A percentile compares a stretch with the other conserved stretches of the same genome.
These are phyloP conservation scores for Nakaseomyces kungkrabaensis DNA, from an alignment of 1,139 yeast species.

Conservation along the genomic window DNA sequence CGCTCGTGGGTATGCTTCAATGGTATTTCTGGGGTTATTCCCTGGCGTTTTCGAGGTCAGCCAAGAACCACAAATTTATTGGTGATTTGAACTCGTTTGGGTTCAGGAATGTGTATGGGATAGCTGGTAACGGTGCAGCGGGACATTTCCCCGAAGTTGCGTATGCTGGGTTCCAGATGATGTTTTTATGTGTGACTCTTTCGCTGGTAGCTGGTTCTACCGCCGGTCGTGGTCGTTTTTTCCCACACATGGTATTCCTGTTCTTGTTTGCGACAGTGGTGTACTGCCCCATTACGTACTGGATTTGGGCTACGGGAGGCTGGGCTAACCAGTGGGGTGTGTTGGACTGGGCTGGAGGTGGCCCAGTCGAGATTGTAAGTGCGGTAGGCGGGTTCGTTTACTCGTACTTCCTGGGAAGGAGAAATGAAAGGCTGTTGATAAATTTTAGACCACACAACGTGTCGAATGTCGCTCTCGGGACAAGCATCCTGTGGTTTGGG, in stretches of 20 bases:
- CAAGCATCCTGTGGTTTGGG: constrained; percentile 65
- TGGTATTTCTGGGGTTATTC: constrained; percentile 99
- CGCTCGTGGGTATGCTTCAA: constrained; percentile 75
- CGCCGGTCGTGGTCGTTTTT: constrained; percentile 85
- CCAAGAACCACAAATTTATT: constrained; percentile 63
- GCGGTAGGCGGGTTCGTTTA: constrained; percentile 88
- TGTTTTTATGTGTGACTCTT: constrained; percentile 81
- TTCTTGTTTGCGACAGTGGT: constrained; percentile 88
- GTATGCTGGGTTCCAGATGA: constrained; percentile 79
- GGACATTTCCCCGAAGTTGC: constrained; percentile 68
- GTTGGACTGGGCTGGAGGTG: constrained; percentile 95
- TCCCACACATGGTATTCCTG: constrained; percentile 74
- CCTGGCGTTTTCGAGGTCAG: constrained; percentile 70
- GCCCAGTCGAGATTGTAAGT: constrained; percentile 87
- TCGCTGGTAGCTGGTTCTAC: constrained; percentile 92
- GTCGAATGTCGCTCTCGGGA: constrained; percentile 76
- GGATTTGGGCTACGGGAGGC: constrained; percentile 90
- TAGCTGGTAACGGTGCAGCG: constrained; percentile 25
- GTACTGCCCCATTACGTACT: constrained; percentile 84
- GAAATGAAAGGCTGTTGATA: constrained; percentile 74
- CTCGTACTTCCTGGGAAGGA: constrained; percentile 70
- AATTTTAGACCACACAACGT: constrained; percentile 94
- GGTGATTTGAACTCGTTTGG: constrained; percentile 83
- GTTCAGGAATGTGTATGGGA: constrained; percentile 58
- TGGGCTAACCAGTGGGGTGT: constrained; percentile 94